These are phyloP conservation scores for Tricholoma furcatifolium DNA, from an alignment of 768 basidiomycete genomes.

Conservation along the genomic window DNA sequence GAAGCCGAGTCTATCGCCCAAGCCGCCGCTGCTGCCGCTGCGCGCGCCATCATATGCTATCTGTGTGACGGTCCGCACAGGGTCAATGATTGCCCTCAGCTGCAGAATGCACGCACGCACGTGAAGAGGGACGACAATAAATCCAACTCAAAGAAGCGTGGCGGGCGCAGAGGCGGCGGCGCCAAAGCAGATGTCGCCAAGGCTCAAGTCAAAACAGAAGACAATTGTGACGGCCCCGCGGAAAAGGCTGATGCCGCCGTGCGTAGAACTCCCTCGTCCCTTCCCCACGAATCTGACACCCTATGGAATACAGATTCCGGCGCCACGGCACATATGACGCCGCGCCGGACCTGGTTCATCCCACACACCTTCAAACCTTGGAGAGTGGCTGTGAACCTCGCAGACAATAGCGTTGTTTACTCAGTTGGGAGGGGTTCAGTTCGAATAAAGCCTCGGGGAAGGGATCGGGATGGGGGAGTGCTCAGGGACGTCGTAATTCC, in stretches of 20 bases:
- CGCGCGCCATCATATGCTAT: neutral
- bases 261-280: no score
- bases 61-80: neutral
- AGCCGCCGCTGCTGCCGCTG: neutral
- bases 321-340: no score
- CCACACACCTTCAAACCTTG: no score
- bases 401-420: no score
- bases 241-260: no score
- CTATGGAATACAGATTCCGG: no score
- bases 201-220: no score
- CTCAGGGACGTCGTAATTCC: neutral
- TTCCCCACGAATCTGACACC: no score
- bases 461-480: neutral
- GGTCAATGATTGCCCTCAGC: neutral
- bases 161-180: neutral
- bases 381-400: no score
- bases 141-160: neutral
- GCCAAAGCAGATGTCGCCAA: neutral
- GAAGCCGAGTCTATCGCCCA: neutral
- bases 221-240: no score
- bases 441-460: neutral
- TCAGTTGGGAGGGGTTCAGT: no score
- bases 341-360: no score
- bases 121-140: neutral
- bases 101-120: neutral